Conservation (phyloP, 2,329 filamentous ascomycete genomes). For the Cytospora chrysosperma region DNA sequence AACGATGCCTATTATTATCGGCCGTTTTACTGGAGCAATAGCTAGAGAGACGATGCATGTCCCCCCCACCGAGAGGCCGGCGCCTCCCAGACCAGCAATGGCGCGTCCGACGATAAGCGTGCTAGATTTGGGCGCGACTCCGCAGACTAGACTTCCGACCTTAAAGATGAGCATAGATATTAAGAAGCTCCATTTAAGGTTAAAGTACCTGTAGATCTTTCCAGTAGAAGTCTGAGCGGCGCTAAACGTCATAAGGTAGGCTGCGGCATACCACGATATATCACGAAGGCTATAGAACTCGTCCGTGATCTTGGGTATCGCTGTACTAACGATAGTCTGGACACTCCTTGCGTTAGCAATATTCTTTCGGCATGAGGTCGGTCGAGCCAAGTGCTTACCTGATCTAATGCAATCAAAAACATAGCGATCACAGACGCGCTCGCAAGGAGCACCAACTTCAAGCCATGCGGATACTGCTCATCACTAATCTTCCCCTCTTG, state of each 20-base stretch:
- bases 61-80: too few species aligned
- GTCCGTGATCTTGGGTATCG: too few species aligned
- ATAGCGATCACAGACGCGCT: too few species aligned
- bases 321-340: conserved; percentile 38
- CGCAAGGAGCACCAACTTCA: too few species aligned
- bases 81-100: too few species aligned
- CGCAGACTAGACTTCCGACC: conserved; percentile 41
- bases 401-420: too few species aligned
- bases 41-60: conserved; percentile 53
- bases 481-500: too few species aligned
- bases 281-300: conserved; percentile 38
- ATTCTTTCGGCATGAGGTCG: too few species aligned
- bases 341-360: too few species aligned
- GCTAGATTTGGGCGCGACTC: conserved; percentile 39
- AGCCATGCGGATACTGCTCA: too few species aligned
- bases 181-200: conserved; percentile 26
- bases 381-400: too few species aligned
- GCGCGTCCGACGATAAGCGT: too few species aligned
- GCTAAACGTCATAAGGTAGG: conserved; percentile 22
- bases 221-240: conserved; percentile 14
- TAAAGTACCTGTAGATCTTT: conserved; percentile 37
- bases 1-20: conserved; percentile 16
- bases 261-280: conserved; percentile 45
- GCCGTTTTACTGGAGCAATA: conserved; percentile 35
- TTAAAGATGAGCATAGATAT: conserved; percentile 40